Evolutionary conservation across 768 basidiomycete genomes (phyloP).

Genomic region (Tephrocybe sp.): DNA sequence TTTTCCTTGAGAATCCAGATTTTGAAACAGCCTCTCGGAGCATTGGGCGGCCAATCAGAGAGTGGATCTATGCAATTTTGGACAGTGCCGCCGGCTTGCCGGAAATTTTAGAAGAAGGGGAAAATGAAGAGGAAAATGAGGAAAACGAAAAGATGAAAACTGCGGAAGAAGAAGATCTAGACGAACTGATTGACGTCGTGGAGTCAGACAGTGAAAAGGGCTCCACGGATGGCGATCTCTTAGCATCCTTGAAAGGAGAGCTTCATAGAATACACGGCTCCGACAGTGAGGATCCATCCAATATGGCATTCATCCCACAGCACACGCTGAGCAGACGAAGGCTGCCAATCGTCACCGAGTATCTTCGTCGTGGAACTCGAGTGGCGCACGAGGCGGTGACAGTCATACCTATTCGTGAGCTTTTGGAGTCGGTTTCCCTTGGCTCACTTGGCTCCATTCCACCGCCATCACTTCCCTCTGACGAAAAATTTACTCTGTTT

Average conservation of each 20-base stretch:
- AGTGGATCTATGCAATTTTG: slow-evolving; percentile 66
- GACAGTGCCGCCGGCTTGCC: slow-evolving; percentile 67
- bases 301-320: slow-evolving; percentile 30
- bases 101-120: slow-evolving; percentile 18
- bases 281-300: slow-evolving; percentile 31
- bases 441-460: slow-evolving; percentile 34
- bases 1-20: slow-evolving; percentile 82
- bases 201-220: slow-evolving; percentile 52
- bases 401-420: slow-evolving; percentile 45
- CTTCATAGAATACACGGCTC: slow-evolving; percentile 54
- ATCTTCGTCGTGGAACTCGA: slow-evolving; percentile 67
- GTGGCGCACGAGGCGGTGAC: slow-evolving; percentile 56
- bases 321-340: slow-evolving; percentile 25
- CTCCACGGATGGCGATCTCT: slow-evolving; percentile 49
- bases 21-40: slow-evolving; percentile 60
- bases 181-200: slow-evolving; percentile 65
- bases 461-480: slow-evolving; percentile 46
- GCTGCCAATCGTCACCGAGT: slow-evolving; percentile 44
- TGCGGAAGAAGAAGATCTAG: slow-evolving; percentile 40
- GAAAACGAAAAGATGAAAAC: too few species aligned
- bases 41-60: slow-evolving; percentile 59
- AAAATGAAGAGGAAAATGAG: slow-evolving; percentile 16
- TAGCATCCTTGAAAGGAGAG: slow-evolving; percentile 69
- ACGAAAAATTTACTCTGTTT: slow-evolving; percentile 53
- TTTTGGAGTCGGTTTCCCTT: slow-evolving; percentile 42